Percentiles rank a stretch among this genome's conserved stretches.
These are phyloP conservation scores for Pseudocercospora macadamiae DNA, from an alignment of 2,329 filamentous ascomycete species.

Conservation along the genomic window DNA sequence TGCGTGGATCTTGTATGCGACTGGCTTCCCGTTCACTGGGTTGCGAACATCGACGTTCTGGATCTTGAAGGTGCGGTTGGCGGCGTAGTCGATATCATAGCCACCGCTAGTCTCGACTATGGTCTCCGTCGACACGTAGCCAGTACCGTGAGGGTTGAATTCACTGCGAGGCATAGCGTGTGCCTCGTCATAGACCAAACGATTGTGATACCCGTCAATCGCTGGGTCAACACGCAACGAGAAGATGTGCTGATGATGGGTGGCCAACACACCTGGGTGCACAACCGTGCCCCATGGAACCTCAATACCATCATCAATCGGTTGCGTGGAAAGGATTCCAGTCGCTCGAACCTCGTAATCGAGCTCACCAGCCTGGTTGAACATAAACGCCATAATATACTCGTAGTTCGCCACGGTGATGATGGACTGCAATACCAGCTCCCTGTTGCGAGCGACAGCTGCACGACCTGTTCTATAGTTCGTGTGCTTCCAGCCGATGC, in stretches of 20 bases:
- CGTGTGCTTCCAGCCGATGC: conserved; percentile 72
- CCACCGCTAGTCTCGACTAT: conserved; percentile 27
- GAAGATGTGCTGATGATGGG: conserved; percentile 74
- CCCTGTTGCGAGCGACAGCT: conserved; percentile 63
- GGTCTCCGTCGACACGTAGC: conserved; percentile 56
- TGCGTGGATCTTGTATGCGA: conserved; percentile 55
- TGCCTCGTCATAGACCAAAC: conserved; percentile 57
- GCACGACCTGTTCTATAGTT: conserved; percentile 67
- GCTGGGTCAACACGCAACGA: conserved; percentile 66
- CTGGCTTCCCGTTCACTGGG: conserved; percentile 49
- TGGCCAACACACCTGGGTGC: conserved; percentile 64
- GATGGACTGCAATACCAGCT: conserved; percentile 69
- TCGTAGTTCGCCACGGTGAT: conserved; percentile 69
- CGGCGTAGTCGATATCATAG: conserved; percentile 44
- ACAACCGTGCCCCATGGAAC: conserved; percentile 61
- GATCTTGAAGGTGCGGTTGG: conserved; percentile 61
- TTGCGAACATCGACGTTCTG: conserved; percentile 53
- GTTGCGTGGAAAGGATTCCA: conserved; percentile 66
- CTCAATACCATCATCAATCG: conserved; percentile 58
- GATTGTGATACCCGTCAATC: conserved; percentile 61
- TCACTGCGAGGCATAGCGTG: conserved; percentile 53
- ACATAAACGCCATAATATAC: conserved; percentile 67
- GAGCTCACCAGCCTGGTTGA: conserved; percentile 66
- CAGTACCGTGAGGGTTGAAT: conserved; percentile 65
- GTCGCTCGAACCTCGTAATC: conserved; percentile 66